Evolutionary conservation across 2,329 filamentous ascomycete species (phyloP).

Genomic region (Corinectria fuckeliana): DNA sequence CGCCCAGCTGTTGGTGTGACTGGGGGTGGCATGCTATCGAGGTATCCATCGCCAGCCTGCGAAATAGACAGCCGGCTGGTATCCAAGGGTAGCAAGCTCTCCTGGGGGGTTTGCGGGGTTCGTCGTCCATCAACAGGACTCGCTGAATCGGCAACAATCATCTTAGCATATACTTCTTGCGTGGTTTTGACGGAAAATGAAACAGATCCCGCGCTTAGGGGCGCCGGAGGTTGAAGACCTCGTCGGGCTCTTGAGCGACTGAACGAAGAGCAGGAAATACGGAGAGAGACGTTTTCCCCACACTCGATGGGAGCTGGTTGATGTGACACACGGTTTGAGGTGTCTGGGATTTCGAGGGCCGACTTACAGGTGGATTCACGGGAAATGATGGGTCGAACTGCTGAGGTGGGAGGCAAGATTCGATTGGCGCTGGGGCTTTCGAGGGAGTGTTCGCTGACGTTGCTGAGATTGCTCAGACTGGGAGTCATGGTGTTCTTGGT

Average conservation of each 20-base stretch:
- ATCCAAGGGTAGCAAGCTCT: conserved; percentile 76
- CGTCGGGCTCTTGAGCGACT: conserved; percentile 40
- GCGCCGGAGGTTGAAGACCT: conserved; percentile 45
- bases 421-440: conserved; percentile 56
- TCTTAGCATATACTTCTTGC: conserved; percentile 60
- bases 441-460: conserved; percentile 47
- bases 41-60: conserved; percentile 53
- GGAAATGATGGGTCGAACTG: conserved; percentile 45
- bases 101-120: conserved; percentile 81
- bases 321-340: conserved; percentile 19
- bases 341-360: conserved; percentile 29
- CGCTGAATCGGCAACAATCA: conserved; percentile 56
- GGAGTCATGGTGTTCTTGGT: conserved; percentile 72
- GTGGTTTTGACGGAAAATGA: conserved; percentile 37
- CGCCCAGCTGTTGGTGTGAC: conserved; percentile 80
- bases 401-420: conserved; percentile 51
- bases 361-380: conserved; percentile 56
- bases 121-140: conserved; percentile 65
- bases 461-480: conserved; percentile 48
- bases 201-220: conserved; percentile 39
- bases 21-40: conserved; percentile 57
- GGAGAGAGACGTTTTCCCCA: conserved; percentile 42
- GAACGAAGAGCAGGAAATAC: conserved; percentile 49
- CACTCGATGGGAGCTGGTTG: conserved; percentile 41
- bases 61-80: conserved; percentile 86